Base-by-base conservation (phyloP, 202 grass and related monocot species). In the Digitaria exilis region DNA sequence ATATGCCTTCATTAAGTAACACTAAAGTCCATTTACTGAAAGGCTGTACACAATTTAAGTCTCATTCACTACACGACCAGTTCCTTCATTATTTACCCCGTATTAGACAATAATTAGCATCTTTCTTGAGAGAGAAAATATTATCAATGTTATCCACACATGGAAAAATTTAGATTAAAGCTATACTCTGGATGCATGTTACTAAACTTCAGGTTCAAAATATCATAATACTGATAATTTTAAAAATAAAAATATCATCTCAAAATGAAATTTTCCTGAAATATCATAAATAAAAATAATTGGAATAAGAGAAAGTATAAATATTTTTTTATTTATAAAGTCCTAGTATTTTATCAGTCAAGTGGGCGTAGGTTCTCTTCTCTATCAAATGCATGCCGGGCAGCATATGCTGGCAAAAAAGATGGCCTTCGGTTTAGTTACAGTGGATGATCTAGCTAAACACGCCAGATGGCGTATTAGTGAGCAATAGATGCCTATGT, bases 1-100 rank as follows among this genome's bases (percentile, higher is more conserved):
- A 76, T 84, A 67, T 67, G 48, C 46, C 62, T 75, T 76, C 59
- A 84, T 84, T 66, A 84, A 84, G 25, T 21, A 76, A 76, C 44
- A 76, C 49, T 84, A 54, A 75, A 67, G 81, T 24, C 60, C 71
- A 84, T 84, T 84, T 76, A 84, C 71, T 84, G 12, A 65, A 76
- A 76, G 45, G 81, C 71, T 84, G 60, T 84, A 18, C 64, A 59
- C 71, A 83, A 82, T 83, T 75, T 6, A 83, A 43, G 59, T 44
- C 43, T 24, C 70, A 75, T 83, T 83, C 48, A 75, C 70, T 65
- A 14, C 49, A 64, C 61, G 28, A 1, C n/a, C 56, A 64, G 35
- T 46, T 71, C 34, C 19, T n/a, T 7, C 25, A 32, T 31, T 45
- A 52, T 52, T 65, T 11, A 52, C 10, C 7, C 46, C 26, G 28